Base-by-base conservation (phyloP, 352 stramenopile genomes). In the Elongisporangium anandrum region DNA sequence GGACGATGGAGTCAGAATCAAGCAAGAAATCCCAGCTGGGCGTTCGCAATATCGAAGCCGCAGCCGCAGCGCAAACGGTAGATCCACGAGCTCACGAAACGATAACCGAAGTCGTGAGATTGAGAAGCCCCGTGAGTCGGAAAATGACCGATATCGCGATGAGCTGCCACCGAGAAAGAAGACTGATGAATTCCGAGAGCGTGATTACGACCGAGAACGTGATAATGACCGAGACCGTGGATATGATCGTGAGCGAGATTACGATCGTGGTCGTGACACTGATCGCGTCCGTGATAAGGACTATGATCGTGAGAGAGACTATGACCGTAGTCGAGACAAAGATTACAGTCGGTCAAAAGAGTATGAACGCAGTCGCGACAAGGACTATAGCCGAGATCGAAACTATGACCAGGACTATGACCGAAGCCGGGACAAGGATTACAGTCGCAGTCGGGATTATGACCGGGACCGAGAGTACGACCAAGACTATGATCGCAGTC, bases 21-120 rank as follows among this genome's bases (percentile, higher is more conserved):
- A 68, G 19, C 57, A 68, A 2, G 63, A 66, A 17, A 9, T 45
- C 17, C 52, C 53, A 22, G 29, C 22, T 3, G 60, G 54, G 50
- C 41, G 51, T 3, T 50, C 47, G 8, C 60, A 59, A 21, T 66
- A 59, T 38, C 62, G 54, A 54, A 57, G 54, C 38, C 56, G 58
- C 49, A 53, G 49, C 4, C 26, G 2, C 50, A 65, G 17, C 55
- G 63, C 17, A 63, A 75, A 21, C 61, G 58, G 8, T 63, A 60
- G 24, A 73, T 80, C 45, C 76, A 82, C 55, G 39, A 61, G 38
- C 7, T 54, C 21, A 6, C 57, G 59, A 50, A 69, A 77, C 17
- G 65, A 78, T 48, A 58, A 68, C 15, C 64, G 67, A 47, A 61
- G 56, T 55, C 54, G 39, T 22, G 59, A 63, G 52, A 50, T 53